Conservation (phyloP, 371 early-diverging fungal species). For the Mortierella sp. region DNA sequence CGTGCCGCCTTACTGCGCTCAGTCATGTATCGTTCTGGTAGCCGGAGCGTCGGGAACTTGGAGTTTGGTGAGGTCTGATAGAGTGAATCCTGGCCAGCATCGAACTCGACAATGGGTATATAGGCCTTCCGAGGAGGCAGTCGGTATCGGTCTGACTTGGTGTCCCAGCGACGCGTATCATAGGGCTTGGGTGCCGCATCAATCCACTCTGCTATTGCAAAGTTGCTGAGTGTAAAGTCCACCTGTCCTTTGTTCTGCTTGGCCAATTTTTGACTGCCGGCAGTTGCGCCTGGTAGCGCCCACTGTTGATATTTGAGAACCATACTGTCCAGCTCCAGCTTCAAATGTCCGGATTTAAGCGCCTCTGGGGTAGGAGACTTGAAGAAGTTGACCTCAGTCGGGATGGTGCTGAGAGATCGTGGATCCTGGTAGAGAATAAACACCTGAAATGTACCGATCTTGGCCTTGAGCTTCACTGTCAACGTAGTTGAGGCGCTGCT, state of each 20-base stretch:
- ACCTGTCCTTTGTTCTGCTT: constrained; percentile 35
- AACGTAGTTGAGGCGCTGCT: constrained; percentile 23
- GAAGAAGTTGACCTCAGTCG: constrained; percentile 52
- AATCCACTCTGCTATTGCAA: constrained; percentile 56
- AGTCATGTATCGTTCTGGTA: constrained; percentile 43
- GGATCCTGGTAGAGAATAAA: constrained; percentile 64
- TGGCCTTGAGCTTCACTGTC: constrained; percentile 63
- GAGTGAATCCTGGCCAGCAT: constrained; percentile 38
- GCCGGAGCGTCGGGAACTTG: constrained; percentile 33
- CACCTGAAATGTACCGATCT: constrained; percentile 60
- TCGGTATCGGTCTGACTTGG: constrained; percentile 23
- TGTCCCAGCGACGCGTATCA: constrained; percentile 21
- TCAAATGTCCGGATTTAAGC: constrained; percentile 61
- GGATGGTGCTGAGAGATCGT: constrained; percentile 28
- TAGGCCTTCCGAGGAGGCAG: constrained; percentile 43
- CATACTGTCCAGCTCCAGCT: constrained; percentile 60
- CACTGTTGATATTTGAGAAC: constrained; percentile 60
- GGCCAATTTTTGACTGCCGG: constrained; percentile 21
- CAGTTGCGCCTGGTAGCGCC: constrained; percentile 1
- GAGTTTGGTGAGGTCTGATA: constrained; percentile 32
- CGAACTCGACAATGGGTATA: constrained; percentile 57
- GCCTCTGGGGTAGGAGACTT: constrained; percentile 38
- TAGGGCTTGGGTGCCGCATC: constrained; percentile 23
- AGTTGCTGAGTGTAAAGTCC: constrained; percentile 51
- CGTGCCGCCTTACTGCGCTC: constrained; percentile 24